phyloP scores from a whole-genome alignment of 805 yeast species.

The Myxozyma monticola region DNA sequence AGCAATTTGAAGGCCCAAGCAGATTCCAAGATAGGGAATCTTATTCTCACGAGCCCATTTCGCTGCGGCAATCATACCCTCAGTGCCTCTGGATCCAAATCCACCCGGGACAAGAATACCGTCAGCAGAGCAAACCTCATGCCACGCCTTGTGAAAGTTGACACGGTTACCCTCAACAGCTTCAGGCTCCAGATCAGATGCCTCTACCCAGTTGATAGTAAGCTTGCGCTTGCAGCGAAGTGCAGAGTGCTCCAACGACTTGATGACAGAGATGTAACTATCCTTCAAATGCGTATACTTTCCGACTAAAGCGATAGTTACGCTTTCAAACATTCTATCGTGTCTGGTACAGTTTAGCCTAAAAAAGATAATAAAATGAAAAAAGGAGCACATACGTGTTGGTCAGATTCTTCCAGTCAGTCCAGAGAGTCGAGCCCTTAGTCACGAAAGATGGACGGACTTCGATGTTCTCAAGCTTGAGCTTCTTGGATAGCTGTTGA shows the following conservation, averaged over 20 bases:
- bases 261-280: constrained; percentile 90
- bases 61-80: constrained; percentile 97
- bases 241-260: constrained; percentile 92
- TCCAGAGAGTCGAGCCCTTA: constrained; percentile 70
- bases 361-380: not conserved
- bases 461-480: constrained; percentile 54
- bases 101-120: constrained; percentile 99
- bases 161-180: constrained; percentile 55
- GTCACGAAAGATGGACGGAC: constrained; percentile 52
- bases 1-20: constrained; percentile 96
- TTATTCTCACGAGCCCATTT: constrained; percentile 97
- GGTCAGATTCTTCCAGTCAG: constrained; percentile 79
- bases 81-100: constrained; percentile 94
- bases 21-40: constrained; percentile 93
- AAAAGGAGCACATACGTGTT: too few relatives aligned
- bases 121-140: constrained; percentile 84
- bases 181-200: constrained; percentile 80
- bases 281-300: constrained; percentile 95
- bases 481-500: constrained; percentile 66
- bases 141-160: constrained; percentile 94
- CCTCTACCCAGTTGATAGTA: constrained; percentile 94
- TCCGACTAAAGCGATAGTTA: constrained; percentile 94
- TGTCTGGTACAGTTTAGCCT: too few relatives aligned
- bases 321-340: constrained; percentile 81
- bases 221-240: constrained; percentile 84